phyloP scores from a whole-genome alignment of 495 filamentous ascomycete genomes.

The Podospora tetraspora region DNA sequence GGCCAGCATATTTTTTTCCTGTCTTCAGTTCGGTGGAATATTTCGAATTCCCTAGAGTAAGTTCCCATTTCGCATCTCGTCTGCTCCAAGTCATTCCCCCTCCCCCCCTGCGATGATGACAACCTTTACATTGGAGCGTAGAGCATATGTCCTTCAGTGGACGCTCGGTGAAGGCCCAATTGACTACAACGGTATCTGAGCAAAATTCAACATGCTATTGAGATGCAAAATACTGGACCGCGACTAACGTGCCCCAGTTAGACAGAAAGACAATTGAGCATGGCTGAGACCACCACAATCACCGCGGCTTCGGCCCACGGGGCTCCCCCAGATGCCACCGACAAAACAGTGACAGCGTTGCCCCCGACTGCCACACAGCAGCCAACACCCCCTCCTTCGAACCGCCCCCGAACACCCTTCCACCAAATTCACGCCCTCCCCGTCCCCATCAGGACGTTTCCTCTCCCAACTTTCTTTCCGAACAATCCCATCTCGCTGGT shows the following conservation, averaged over 20 bases:
- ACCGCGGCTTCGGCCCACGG: slow-evolving; percentile 11
- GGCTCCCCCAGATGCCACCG: background rate
- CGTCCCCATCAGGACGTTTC: slow-evolving; percentile 71
- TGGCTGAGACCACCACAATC: slow-evolving; percentile 36
- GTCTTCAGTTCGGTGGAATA: slow-evolving; percentile 18
- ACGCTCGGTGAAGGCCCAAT: slow-evolving; percentile 68
- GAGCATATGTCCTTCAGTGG: slow-evolving; percentile 60
- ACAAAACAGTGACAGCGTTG: background rate
- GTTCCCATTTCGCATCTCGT: slow-evolving; percentile 8
- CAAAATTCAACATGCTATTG: slow-evolving; percentile 10
- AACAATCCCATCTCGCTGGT: slow-evolving; percentile 88
- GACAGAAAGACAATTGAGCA: slow-evolving; percentile 30
- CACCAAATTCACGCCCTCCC: slow-evolving; percentile 73
- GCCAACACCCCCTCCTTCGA: slow-evolving; percentile 29
- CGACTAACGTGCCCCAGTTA: slow-evolving; percentile 8
- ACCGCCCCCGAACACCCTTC: slow-evolving; percentile 21
- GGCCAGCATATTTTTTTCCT: background rate
- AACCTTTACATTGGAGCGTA: slow-evolving; percentile 47
- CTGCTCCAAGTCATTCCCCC: background rate
- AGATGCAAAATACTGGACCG: background rate
- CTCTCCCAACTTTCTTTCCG: slow-evolving; percentile 79
- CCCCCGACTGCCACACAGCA: slow-evolving; percentile 15
- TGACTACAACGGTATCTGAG: slow-evolving; percentile 99
- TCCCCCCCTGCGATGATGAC: slow-evolving; percentile 54
- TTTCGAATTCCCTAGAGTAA: slow-evolving; percentile 22